These are phyloP conservation scores for Colletotrichum ledebouriae DNA, from an alignment of 2,329 filamentous ascomycete species.

Conservation along the genomic window DNA sequence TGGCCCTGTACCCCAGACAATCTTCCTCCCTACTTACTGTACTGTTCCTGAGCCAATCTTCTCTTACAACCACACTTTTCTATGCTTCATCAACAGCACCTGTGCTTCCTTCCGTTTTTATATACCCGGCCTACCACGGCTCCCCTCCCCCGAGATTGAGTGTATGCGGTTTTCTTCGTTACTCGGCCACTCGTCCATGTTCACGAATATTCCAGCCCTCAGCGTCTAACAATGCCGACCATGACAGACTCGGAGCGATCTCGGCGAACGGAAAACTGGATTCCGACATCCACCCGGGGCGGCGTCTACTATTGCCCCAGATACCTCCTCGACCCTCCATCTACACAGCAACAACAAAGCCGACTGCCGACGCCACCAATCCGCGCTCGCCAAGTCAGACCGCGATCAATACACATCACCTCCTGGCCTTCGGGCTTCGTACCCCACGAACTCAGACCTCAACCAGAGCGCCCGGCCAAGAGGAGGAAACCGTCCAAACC, in stretches of 20 bases:
- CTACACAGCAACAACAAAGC: slow-evolving; percentile 25
- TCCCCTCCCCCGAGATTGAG: slow-evolving; percentile 4
- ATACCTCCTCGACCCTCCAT: slow-evolving; percentile 41
- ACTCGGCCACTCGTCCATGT: slow-evolving; percentile 31
- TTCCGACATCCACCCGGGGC: slow-evolving; percentile 41
- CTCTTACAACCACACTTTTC: slow-evolving; percentile 14
- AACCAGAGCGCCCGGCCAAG: slow-evolving; percentile 53
- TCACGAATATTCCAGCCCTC: slow-evolving; percentile 28
- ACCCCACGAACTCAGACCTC: slow-evolving; percentile 58
- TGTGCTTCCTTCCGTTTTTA: slow-evolving; percentile 15
- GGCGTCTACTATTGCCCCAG: slow-evolving; percentile 50
- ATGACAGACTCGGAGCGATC: slow-evolving; percentile 43
- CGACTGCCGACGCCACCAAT: slow-evolving; percentile 55
- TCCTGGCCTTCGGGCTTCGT: slow-evolving; percentile 59
- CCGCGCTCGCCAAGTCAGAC: slow-evolving; percentile 54
- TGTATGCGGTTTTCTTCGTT: slow-evolving; percentile 28
- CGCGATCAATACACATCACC: slow-evolving; percentile 59
- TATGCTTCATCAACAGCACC: neutral
- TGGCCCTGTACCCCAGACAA: slow-evolving; percentile 33
- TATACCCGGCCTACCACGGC: slow-evolving; percentile 30
- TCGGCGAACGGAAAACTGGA: slow-evolving; percentile 42
- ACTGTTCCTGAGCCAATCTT: slow-evolving; percentile 29
- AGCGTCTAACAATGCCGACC: slow-evolving; percentile 39
- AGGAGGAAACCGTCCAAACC: slow-evolving; percentile 46
- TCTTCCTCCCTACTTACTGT: slow-evolving; percentile 5